Evolutionary conservation across 108 stramenopile genomes (phyloP).

Genomic region (Nitzschia sp.): DNA sequence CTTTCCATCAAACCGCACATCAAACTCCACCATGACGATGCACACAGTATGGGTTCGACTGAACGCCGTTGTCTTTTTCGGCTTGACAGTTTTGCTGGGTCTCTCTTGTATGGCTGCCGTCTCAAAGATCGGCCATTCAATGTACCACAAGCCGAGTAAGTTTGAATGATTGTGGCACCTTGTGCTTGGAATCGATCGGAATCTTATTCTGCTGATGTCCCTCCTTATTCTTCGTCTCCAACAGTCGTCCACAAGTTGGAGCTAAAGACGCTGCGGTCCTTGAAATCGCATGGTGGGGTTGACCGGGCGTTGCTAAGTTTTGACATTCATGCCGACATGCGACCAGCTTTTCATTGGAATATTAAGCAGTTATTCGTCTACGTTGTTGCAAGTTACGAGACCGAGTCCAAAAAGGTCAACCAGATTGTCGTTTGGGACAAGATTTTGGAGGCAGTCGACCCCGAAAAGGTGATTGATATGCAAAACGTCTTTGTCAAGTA

Average conservation of each 20-base stretch:
- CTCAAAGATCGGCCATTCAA: slow-evolving; percentile 73
- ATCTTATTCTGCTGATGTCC: background rate
- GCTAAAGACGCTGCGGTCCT: slow-evolving; percentile 72
- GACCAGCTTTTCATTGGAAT: slow-evolving; percentile 98
- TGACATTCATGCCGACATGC: slow-evolving; percentile 93
- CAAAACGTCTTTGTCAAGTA: slow-evolving; percentile 94
- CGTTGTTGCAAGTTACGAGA: slow-evolving; percentile 90
- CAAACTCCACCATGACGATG: slow-evolving; percentile 54
- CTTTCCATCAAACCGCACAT: no score
- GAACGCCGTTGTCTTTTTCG: slow-evolving; percentile 99
- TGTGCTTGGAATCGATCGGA: background rate
- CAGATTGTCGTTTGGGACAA: slow-evolving; percentile 97
- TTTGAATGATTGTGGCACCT: background rate
- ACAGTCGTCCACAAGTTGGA: slow-evolving; percentile 68
- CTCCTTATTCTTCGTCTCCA: background rate
- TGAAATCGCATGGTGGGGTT: slow-evolving; percentile 91
- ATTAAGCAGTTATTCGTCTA: slow-evolving; percentile 95
- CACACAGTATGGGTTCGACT: slow-evolving; percentile 96
- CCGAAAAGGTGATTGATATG: slow-evolving; percentile 72
- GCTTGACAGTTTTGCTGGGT: slow-evolving; percentile 92
- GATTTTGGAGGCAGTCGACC: slow-evolving; percentile 84
- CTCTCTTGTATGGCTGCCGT: slow-evolving; percentile 87
- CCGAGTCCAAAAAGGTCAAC: slow-evolving; percentile 77
- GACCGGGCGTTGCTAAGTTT: slow-evolving; percentile 93
- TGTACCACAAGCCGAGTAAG: slow-evolving; percentile 62